These are phyloP conservation scores for Rhynchospora breviuscula DNA, from an alignment of 176 grass and related monocot genomes.

Conservation along the genomic window DNA sequence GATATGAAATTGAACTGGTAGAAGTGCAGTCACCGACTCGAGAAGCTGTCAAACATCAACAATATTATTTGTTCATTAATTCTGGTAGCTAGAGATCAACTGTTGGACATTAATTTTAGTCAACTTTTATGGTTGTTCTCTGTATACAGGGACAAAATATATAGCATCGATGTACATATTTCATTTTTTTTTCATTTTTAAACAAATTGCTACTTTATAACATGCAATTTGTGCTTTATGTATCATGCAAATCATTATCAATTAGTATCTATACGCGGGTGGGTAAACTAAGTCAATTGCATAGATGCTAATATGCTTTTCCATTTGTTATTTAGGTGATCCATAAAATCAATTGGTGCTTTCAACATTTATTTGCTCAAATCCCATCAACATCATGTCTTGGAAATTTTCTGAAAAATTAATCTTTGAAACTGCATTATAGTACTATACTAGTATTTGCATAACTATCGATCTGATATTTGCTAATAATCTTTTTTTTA, in stretches of 20 bases:
- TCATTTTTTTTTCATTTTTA: neutral
- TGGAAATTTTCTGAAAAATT: neutral
- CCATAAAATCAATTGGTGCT: neutral
- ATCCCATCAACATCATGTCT: neutral
- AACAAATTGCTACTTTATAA: neutral
- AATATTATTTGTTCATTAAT: conserved; percentile 6
- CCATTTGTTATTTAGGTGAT: neutral
- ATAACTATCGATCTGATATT: too few species aligned
- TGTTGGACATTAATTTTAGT: conserved; percentile 7
- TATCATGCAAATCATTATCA: too few species aligned
- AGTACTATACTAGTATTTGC: too few species aligned
- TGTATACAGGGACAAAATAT: neutral
- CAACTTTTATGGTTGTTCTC: neutral
- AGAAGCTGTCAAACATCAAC: conserved; percentile 11
- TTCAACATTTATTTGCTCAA: neutral
- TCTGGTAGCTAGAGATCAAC: neutral
- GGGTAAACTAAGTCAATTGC: neutral
- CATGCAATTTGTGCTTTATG: neutral
- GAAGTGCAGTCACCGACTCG: neutral
- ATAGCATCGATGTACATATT: neutral
- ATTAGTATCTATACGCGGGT: too few species aligned
- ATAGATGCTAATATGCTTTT: neutral
- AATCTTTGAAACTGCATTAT: neutral
- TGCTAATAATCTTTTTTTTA: too few species aligned
- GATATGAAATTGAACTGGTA: neutral